phyloP scores from a whole-genome alignment of 2,329 filamentous ascomycete genomes.

The Calonectria pteridis region DNA sequence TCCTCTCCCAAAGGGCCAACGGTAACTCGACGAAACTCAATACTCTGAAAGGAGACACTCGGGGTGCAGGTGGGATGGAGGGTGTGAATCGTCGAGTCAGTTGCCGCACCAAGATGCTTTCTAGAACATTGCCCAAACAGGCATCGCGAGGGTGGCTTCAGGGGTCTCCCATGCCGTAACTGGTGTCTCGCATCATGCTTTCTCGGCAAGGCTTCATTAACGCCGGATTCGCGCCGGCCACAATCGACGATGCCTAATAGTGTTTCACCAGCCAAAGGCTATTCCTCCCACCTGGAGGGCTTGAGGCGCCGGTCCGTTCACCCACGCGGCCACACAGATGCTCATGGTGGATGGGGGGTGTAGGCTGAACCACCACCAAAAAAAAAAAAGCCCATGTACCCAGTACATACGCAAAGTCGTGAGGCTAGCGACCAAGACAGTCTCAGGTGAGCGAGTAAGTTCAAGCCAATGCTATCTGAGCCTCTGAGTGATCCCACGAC shows the following conservation, averaged over 20 bases:
- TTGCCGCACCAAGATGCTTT: slow-evolving; percentile 18
- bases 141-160: slow-evolving; percentile 19
- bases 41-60: slow-evolving; percentile 32
- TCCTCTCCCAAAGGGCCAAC: slow-evolving; percentile 28
- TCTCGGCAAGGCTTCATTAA: slow-evolving; percentile 2
- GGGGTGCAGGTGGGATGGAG: neutral
- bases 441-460: slow-evolving; percentile 15
- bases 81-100: neutral
- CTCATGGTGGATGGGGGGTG: slow-evolving; percentile 25
- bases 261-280: slow-evolving; percentile 29
- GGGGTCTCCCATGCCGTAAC: neutral
- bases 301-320: slow-evolving; percentile 18
- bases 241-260: slow-evolving; percentile 25
- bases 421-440: slow-evolving; percentile 31
- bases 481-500: slow-evolving; percentile 19
- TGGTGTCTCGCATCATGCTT: slow-evolving; percentile 13
- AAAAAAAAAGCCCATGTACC: slow-evolving; percentile 33
- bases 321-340: neutral
- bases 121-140: slow-evolving; percentile 42
- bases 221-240: slow-evolving; percentile 18
- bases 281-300: slow-evolving; percentile 26
- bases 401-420: slow-evolving; percentile 27
- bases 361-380: neutral
- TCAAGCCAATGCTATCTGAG: slow-evolving; percentile 32
- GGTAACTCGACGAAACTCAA: slow-evolving; percentile 35